Evolutionary conservation across 176 grass and related monocot genomes (phyloP), one percentile per base, ranked within the genome.

Genomic region (Rhynchospora tenuis): DNA sequence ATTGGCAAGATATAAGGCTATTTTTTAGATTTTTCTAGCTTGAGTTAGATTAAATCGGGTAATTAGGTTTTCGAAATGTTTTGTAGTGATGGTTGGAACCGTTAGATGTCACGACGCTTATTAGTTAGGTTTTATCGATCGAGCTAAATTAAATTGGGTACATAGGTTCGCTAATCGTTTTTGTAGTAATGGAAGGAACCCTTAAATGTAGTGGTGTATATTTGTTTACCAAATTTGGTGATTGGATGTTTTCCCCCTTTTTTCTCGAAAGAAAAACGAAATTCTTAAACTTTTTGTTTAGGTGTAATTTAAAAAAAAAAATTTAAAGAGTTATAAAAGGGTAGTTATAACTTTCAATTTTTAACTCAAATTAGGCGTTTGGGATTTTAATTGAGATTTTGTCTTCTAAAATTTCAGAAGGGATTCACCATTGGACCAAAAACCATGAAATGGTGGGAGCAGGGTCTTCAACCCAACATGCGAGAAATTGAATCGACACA

Each of bases 371-470:
- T 46, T 45, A 23, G 22, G 20, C 6, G 16, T 44, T 76, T 44
- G 43, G 26, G 13, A 44, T 52, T 51, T 65, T 59, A 12, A 48
- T 73, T 73, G 55, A 61, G 14, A 28, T 52, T 57, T 55, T 63
- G 6, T 64, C 5, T 46, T 2, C 33, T 16, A 22, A 17, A 14
- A 52, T 80, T 74, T 31, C 86, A 99, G 93, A 93, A 89, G 89
- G 90, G 84, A 54, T 90, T 95, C 66, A 15, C 84, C 42, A 75
- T 95, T 73, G 86, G 76, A 27, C 60, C 80, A 22, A 99, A 93
- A 81, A 64, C 83, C 23, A 62, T 78, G 81, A 95, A 86, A 72
- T 99, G 96, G 96, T 99, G 96, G 96, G 93, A 93, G 67, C 95
- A 93, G 71, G 87, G 86, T 7, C 64, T 91, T 11, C 91, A 96